These are phyloP conservation scores for Trifolium pratense DNA, from an alignment of 306 rosid genomes.

Conservation along the genomic window DNA sequence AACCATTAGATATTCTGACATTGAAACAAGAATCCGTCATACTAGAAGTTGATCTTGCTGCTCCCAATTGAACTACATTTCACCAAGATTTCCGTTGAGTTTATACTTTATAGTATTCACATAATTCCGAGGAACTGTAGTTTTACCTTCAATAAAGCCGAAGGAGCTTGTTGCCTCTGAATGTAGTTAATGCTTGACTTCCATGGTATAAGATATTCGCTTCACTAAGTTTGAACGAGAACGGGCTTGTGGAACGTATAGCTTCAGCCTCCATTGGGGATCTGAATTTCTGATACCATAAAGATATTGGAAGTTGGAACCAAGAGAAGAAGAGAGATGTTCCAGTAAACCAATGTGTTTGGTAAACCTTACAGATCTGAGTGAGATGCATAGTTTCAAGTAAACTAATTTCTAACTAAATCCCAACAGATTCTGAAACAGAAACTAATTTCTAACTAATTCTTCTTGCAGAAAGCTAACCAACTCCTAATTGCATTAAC, in stretches of 20 bases:
- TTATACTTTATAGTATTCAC: neutral
- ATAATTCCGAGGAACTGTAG: neutral
- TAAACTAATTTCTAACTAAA: neutral
- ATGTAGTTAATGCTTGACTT: constrained; percentile 12
- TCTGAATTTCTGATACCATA: neutral
- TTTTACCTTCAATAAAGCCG: neutral
- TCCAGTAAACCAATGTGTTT: neutral
- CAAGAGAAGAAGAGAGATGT: neutral
- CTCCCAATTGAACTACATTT: neutral
- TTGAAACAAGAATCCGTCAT: neutral
- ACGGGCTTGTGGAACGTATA: neutral
- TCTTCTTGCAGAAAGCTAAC: neutral
- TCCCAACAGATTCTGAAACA: neutral
- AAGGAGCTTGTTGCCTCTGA: neutral
- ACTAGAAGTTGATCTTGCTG: neutral
- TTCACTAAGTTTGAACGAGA: neutral
- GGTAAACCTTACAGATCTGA: neutral
- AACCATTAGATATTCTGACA: neutral
- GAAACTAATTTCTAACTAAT: neutral
- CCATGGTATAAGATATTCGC: neutral
- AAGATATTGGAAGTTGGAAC: neutral
- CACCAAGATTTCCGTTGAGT: neutral
- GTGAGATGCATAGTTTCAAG: neutral
- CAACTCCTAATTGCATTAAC: neutral
- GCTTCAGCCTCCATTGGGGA: neutral